Evolutionary conservation across 129 eudicot genomes (phyloP).

Genomic region (Calendula officinalis): DNA sequence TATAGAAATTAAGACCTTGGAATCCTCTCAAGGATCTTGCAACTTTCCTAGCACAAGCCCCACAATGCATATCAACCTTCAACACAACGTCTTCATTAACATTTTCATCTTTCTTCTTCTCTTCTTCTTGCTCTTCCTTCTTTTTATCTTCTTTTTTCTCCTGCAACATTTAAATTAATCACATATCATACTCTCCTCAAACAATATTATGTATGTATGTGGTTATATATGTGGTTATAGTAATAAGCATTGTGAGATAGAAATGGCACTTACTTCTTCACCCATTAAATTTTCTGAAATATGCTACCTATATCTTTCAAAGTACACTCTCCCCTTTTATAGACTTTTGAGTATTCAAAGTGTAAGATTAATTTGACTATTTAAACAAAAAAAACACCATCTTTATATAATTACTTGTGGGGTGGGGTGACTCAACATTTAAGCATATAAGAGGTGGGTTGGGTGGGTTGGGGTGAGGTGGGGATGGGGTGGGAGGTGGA

Average conservation of each 20-base stretch:
- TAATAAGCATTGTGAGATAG: not conserved
- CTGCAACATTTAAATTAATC: slow-evolving; percentile 4
- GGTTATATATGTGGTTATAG: no score
- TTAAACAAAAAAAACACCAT: slow-evolving; percentile 11
- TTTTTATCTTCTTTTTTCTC: slow-evolving; percentile 41
- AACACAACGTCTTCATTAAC: slow-evolving; percentile 44
- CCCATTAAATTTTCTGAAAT: slow-evolving; percentile 22
- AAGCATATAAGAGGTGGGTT: slow-evolving; percentile 28
- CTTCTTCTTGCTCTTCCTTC: slow-evolving; percentile 24
- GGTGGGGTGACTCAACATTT: slow-evolving; percentile 34
- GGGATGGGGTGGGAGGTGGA: slow-evolving; percentile 4
- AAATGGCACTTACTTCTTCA: slow-evolving; percentile 29
- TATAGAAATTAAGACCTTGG: slow-evolving; percentile 42
- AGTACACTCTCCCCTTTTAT: slow-evolving; percentile 26
- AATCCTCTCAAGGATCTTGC: slow-evolving; percentile 66
- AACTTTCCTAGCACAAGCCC: slow-evolving; percentile 86
- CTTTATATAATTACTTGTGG: slow-evolving; percentile 13
- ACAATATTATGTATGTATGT: no score
- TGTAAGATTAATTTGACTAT: slow-evolving; percentile 13
- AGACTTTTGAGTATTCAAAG: slow-evolving; percentile 7
- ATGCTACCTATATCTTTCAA: slow-evolving; percentile 15
- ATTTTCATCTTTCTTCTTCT: slow-evolving; percentile 29
- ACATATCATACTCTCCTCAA: not conserved
- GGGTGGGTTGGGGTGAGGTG: slow-evolving; percentile 21
- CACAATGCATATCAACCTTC: slow-evolving; percentile 89